Percentiles rank a stretch among this genome's conserved stretches.
phyloP scores from a whole-genome alignment of 495 filamentous ascomycete species.

The Aspergillus cavernicola region DNA sequence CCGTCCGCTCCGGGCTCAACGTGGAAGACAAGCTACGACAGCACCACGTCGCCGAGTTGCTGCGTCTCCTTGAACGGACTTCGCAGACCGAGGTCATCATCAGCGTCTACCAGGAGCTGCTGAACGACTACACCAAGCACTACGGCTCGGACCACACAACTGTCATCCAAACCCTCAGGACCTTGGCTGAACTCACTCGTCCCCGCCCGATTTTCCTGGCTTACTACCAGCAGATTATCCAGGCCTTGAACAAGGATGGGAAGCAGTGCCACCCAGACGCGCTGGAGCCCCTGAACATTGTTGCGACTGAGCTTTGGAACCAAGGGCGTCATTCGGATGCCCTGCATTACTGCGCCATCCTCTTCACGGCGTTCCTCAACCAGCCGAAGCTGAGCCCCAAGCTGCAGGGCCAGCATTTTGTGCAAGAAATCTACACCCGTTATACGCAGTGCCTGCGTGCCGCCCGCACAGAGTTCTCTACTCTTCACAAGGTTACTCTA shows the following conservation, averaged over 20 bases:
- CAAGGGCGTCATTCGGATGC: slow-evolving; percentile 39
- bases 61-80: slow-evolving; percentile 28
- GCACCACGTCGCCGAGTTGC: slow-evolving; percentile 26
- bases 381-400: slow-evolving; percentile 29
- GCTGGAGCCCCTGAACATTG: slow-evolving; percentile 34
- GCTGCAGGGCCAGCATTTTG: slow-evolving; percentile 31
- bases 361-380: slow-evolving; percentile 33
- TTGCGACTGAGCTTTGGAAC: slow-evolving; percentile 36
- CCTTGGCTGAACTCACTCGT: slow-evolving; percentile 32
- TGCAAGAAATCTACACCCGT: slow-evolving; percentile 31
- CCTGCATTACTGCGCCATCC: slow-evolving; percentile 28
- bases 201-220: slow-evolving; percentile 37
- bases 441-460: slow-evolving; percentile 35
- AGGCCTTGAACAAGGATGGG: slow-evolving; percentile 34
- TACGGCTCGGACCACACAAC: slow-evolving; percentile 28
- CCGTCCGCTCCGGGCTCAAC: slow-evolving; percentile 26
- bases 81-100: slow-evolving; percentile 34
- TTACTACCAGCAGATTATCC: slow-evolving; percentile 40
- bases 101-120: slow-evolving; percentile 31
- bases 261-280: slow-evolving; percentile 32
- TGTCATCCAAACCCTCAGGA: slow-evolving; percentile 34
- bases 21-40: slow-evolving; percentile 35
- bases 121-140: slow-evolving; percentile 36
- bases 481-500: slow-evolving; percentile 32
- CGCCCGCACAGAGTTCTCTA: slow-evolving; percentile 28